A percentile compares a stretch with the other conserved stretches of the same genome.
These are phyloP conservation scores for Saraca asoca DNA, from an alignment of 331 rosid genomes.

Conservation along the genomic window DNA sequence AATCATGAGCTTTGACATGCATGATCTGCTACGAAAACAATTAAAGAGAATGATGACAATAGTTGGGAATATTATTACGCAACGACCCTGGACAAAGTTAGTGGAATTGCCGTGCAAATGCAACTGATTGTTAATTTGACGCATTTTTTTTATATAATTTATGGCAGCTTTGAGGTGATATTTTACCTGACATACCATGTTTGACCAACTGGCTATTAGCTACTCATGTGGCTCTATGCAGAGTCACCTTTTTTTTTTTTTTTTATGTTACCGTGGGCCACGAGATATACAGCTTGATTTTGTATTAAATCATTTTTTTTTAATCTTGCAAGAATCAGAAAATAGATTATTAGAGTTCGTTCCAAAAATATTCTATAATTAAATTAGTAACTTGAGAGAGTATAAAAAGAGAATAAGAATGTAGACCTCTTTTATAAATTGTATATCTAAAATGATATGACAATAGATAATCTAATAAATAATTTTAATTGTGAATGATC, in stretches of 20 bases:
- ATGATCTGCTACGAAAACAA: background rate
- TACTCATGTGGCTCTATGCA: slow-evolving; percentile 1
- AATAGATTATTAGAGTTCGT: too few species aligned
- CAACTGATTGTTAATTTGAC: slow-evolving; percentile 31
- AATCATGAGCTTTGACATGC: background rate
- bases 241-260: background rate
- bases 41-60: background rate
- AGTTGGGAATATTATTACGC: slow-evolving; percentile 1
- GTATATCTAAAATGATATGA: too few species aligned
- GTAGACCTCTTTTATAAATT: too few species aligned
- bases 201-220: background rate
- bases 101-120: slow-evolving; percentile 5
- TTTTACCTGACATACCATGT: background rate
- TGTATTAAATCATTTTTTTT: slow-evolving; percentile 6
- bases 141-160: slow-evolving; percentile 5
- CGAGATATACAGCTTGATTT: background rate
- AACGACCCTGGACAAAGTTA: background rate
- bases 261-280: background rate
- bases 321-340: too few species aligned
- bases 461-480: too few species aligned
- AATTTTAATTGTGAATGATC: too few species aligned
- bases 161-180: background rate
- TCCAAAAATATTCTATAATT: too few species aligned
- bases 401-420: too few species aligned
- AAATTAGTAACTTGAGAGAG: too few species aligned